Conservation (phyloP, 768 basidiomycete species). For the Russula foetens region DNA sequence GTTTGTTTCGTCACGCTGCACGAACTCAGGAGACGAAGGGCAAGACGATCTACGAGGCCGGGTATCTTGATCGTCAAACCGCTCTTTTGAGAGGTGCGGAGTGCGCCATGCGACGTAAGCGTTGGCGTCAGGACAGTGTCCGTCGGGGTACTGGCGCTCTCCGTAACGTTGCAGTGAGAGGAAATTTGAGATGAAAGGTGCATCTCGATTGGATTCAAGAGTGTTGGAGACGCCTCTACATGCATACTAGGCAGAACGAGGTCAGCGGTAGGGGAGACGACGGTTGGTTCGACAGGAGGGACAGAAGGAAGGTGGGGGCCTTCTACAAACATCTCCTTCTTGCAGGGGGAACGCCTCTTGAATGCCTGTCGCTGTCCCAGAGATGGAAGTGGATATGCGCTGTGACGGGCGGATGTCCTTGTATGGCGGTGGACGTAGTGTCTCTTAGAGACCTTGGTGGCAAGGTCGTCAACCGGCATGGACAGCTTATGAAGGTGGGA, state of each 20-base stretch:
- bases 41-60: conserved; percentile 4
- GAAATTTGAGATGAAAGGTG: neutral
- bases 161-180: neutral
- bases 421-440: neutral
- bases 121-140: neutral
- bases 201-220: neutral
- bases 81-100: neutral
- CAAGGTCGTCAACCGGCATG: neutral
- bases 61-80: conserved; percentile 7
- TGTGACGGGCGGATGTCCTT: conserved; percentile 1
- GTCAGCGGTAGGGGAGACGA: neutral
- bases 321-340: conserved; percentile 2
- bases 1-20: neutral
- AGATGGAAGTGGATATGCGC: neutral
- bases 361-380: conserved; percentile 2
- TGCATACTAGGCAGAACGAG: neutral
- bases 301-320: neutral
- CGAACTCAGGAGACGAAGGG: neutral
- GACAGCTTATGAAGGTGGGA: neutral
- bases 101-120: neutral
- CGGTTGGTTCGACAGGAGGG: neutral
- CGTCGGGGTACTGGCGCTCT: neutral
- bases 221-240: neutral
- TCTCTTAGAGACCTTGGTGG: neutral
- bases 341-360: neutral